Evolutionary conservation across 2,329 filamentous ascomycete species (phyloP).

Genomic region (Diplodia sapinea): DNA sequence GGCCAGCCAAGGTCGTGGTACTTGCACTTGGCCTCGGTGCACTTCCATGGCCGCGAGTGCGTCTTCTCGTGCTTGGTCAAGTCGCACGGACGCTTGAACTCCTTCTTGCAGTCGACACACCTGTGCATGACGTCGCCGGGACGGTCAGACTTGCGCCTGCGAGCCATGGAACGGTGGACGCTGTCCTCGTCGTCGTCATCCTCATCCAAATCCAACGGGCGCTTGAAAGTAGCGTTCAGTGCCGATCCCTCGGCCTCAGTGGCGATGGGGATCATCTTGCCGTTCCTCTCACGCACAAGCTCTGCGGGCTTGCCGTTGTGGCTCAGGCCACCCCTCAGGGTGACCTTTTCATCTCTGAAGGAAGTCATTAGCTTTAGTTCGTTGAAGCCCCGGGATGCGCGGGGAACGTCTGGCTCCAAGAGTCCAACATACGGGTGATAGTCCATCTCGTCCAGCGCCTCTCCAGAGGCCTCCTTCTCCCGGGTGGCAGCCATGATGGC

Average conservation of each 20-base stretch:
- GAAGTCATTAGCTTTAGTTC: constrained; percentile 30
- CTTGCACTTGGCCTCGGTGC: constrained; percentile 79
- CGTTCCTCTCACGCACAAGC: constrained; percentile 80
- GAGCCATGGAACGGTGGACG: constrained; percentile 90
- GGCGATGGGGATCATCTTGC: constrained; percentile 77
- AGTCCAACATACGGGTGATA: constrained; percentile 53
- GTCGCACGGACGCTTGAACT: constrained; percentile 97
- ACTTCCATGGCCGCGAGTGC: constrained; percentile 96
- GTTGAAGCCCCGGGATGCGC: constrained; percentile 34
- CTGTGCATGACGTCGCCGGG: constrained; percentile 83
- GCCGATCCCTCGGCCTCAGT: constrained; percentile 45
- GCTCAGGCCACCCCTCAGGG: constrained; percentile 79
- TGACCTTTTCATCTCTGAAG: constrained; percentile 71
- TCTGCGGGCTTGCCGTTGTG: constrained; percentile 83
- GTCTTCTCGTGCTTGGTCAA: constrained; percentile 98
- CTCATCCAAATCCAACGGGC: constrained; percentile 57
- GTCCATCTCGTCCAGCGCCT: constrained; percentile 59
- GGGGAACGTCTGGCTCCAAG: constrained; percentile 11
- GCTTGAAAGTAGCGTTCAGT: constrained; percentile 59
- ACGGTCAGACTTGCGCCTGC: constrained; percentile 89
- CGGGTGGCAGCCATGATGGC: constrained; percentile 79
- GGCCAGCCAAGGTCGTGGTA: constrained; percentile 92
- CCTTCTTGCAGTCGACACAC: constrained; percentile 77
- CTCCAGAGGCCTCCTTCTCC: constrained; percentile 66
- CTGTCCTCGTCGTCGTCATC: constrained; percentile 79